Conservation (phyloP, 768 basidiomycete species). For the Lactarius trivialis region DNA sequence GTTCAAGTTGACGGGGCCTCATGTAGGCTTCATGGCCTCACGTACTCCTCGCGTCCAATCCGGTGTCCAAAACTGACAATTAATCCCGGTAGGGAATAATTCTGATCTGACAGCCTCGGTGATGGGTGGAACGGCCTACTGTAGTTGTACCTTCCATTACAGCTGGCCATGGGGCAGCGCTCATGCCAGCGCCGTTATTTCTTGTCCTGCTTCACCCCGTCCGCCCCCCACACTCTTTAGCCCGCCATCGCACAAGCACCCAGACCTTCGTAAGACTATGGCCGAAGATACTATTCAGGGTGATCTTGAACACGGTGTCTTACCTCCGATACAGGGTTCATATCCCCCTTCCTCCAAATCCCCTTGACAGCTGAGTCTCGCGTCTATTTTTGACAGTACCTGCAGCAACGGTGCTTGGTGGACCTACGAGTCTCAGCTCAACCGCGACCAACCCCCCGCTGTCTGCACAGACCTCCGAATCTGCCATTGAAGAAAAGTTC, state of each 20-base stretch:
- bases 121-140: too few species aligned
- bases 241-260: not conserved
- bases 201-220: not conserved
- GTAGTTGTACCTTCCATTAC: too few species aligned
- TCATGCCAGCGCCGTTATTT: not conserved
- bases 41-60: too few species aligned
- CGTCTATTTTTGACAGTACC: not conserved
- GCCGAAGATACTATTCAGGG: not conserved
- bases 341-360: not conserved
- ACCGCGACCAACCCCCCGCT: not conserved
- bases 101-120: too few species aligned
- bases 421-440: not conserved
- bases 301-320: constrained; percentile 4
- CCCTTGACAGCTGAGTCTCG: not conserved
- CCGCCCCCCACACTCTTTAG: not conserved
- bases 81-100: too few species aligned
- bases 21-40: too few species aligned
- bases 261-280: not conserved
- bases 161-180: not conserved
- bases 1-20: too few species aligned
- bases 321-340: not conserved
- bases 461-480: not conserved
- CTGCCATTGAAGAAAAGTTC: not conserved
- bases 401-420: not conserved
- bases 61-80: too few species aligned